phyloP scores from a whole-genome alignment of 495 filamentous ascomycete species.

The Hyaloscypha hepaticicola region DNA sequence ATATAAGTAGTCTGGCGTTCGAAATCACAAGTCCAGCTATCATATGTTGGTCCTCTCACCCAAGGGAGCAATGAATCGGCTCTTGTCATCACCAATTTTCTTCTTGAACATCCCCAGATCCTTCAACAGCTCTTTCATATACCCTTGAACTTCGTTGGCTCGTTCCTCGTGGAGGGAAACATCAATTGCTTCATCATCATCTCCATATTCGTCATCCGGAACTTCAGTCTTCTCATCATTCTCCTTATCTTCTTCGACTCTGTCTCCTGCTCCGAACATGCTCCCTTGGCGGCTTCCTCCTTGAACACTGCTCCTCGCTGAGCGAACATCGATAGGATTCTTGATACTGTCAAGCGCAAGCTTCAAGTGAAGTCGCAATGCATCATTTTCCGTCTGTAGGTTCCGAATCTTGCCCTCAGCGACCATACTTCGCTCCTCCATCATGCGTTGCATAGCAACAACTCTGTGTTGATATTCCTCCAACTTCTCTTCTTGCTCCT shows the following conservation, averaged over 20 bases:
- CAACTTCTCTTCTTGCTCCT: constrained; percentile 63
- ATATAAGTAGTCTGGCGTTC: background rate
- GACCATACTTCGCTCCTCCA: constrained; percentile 88
- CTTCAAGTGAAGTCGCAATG: constrained; percentile 78
- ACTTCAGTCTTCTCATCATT: constrained; percentile 42
- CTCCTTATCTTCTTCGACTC: constrained; percentile 35
- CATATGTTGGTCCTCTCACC: constrained; percentile 23
- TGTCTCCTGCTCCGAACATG: constrained; percentile 1
- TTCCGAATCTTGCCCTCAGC: constrained; percentile 88
- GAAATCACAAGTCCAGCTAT: background rate
- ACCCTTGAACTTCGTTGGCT: constrained; percentile 61
- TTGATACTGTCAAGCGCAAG: constrained; percentile 81
- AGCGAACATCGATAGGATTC: constrained; percentile 66
- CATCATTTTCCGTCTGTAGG: constrained; percentile 85
- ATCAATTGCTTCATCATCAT: constrained; percentile 44
- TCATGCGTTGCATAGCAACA: constrained; percentile 80
- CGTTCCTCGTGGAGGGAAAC: constrained; percentile 47
- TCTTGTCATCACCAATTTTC: constrained; percentile 77
- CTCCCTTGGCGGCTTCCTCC: constrained; percentile 33
- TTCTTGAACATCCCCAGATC: constrained; percentile 79
- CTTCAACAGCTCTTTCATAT: constrained; percentile 68
- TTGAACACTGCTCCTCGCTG: constrained; percentile 29
- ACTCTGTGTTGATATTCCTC: constrained; percentile 93
- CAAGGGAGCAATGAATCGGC: constrained; percentile 39
- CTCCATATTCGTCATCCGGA: constrained; percentile 38